Conservation (phyloP, 1,284 basidiomycete species). For the Apiotrichum mycotoxinovorans region DNA sequence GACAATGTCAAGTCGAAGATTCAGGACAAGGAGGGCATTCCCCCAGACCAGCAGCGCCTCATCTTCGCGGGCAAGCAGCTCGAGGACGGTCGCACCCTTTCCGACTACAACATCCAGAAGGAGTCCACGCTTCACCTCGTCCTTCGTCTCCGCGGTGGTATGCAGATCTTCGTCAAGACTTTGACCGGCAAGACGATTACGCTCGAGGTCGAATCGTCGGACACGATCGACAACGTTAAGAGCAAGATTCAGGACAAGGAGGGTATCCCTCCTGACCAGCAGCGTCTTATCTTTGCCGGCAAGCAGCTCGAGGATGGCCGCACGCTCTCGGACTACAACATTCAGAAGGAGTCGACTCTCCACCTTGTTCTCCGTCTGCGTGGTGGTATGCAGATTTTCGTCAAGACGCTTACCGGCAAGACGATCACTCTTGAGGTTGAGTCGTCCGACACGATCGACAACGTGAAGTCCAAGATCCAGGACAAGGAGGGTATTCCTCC, state of each 20-base stretch:
- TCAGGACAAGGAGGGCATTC: conserved; percentile 89
- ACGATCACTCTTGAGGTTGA: conserved; percentile 60
- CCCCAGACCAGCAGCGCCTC: conserved; percentile 83
- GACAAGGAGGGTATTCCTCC: conserved; percentile 73
- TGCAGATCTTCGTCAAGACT: conserved; percentile 81
- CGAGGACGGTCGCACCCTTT: conserved; percentile 85
- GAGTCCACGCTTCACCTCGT: conserved; percentile 95
- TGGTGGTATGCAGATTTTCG: conserved; percentile 79
- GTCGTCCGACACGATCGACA: conserved; percentile 61
- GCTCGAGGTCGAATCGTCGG: conserved; percentile 83
- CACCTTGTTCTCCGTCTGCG: conserved; percentile 86
- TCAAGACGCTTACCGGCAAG: conserved; percentile 57
- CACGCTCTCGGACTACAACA: conserved; percentile 84
- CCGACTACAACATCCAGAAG: conserved; percentile 94
- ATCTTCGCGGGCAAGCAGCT: conserved; percentile 99
- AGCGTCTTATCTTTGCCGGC: conserved; percentile 95
- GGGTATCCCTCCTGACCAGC: conserved; percentile 79
- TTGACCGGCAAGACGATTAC: conserved; percentile 99
- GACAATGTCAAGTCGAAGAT: conserved; percentile 98
- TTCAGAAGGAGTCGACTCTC: conserved; percentile 93
- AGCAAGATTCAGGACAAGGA: conserved; percentile 95
- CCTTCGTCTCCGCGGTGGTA: conserved; percentile 76
- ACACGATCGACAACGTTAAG: conserved; percentile 98
- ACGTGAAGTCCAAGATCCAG: conserved; percentile 59
- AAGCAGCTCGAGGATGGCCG: conserved; percentile 96